These are phyloP conservation scores for Nigrospora sphaerica DNA, from an alignment of 2,329 filamentous ascomycete genomes.

Conservation along the genomic window DNA sequence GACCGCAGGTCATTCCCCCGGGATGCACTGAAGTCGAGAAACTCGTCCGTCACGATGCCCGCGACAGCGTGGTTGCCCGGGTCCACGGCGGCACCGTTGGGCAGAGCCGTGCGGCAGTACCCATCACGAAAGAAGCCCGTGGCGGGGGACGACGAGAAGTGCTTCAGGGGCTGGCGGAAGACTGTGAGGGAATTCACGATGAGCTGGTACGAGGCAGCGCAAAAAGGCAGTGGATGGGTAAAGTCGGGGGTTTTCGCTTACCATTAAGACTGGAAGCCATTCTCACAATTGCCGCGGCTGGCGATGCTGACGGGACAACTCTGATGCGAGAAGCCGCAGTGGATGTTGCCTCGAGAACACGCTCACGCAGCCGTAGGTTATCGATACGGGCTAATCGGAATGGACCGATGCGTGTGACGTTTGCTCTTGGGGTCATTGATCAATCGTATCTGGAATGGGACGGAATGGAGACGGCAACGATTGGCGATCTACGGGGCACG, in stretches of 20 bases:
- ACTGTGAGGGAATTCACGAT: slow-evolving; percentile 26
- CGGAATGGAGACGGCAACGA: too few relatives aligned
- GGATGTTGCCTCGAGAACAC: too few relatives aligned
- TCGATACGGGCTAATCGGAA: too few relatives aligned
- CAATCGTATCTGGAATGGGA: too few relatives aligned
- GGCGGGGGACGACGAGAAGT: slow-evolving; percentile 49
- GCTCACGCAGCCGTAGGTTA: too few relatives aligned
- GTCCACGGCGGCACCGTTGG: slow-evolving; percentile 34
- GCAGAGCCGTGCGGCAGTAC: slow-evolving; percentile 40
- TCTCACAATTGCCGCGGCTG: neutral
- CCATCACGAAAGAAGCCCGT: slow-evolving; percentile 56
- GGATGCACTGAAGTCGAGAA: slow-evolving; percentile 53
- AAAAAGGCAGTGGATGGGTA: neutral
- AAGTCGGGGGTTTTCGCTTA: neutral
- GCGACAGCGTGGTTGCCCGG: slow-evolving; percentile 54
- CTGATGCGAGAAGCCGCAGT: too few relatives aligned
- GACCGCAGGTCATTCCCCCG: slow-evolving; percentile 51
- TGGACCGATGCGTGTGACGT: too few relatives aligned
- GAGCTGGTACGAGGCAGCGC: too few relatives aligned
- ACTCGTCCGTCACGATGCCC: slow-evolving; percentile 49
- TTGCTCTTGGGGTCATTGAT: too few relatives aligned
- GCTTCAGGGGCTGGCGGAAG: slow-evolving; percentile 48
- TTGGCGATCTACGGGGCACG: too few relatives aligned
- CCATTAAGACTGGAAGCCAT: neutral
- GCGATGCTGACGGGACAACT: too few relatives aligned